Evolutionary conservation across 495 filamentous ascomycete genomes (phyloP).

Genomic region (Paragyromitra xinjiangensis): DNA sequence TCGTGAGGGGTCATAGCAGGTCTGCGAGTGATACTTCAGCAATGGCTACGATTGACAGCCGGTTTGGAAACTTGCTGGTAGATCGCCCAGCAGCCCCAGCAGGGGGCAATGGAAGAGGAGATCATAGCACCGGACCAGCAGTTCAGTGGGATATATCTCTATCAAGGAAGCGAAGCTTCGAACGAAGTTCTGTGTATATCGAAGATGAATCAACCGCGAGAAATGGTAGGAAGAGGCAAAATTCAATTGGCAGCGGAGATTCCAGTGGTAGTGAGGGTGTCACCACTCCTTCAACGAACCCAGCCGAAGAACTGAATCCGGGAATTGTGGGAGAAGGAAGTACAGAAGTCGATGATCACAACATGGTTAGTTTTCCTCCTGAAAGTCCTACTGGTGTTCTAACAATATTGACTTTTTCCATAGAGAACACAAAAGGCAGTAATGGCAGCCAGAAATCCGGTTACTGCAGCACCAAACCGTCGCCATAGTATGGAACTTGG

Average conservation of each 20-base stretch:
- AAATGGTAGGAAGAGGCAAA: slow-evolving; percentile 53
- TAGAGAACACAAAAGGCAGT: slow-evolving; percentile 43
- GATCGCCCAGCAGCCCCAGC: slow-evolving; percentile 20
- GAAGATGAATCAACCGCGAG: slow-evolving; percentile 37
- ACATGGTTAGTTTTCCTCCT: slow-evolving; percentile 39
- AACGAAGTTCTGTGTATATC: slow-evolving; percentile 49
- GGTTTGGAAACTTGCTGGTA: slow-evolving; percentile 34
- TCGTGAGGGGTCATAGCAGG: slow-evolving; percentile 37
- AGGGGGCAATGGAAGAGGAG: slow-evolving; percentile 30
- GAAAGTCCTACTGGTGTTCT: background rate
- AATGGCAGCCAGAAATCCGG: slow-evolving; percentile 32
- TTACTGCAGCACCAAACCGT: slow-evolving; percentile 34
- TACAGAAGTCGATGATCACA: slow-evolving; percentile 52
- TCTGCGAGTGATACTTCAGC: slow-evolving; percentile 41
- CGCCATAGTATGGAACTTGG: slow-evolving; percentile 47
- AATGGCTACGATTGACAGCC: slow-evolving; percentile 32
- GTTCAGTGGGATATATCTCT: slow-evolving; percentile 40
- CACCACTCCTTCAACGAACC: slow-evolving; percentile 48
- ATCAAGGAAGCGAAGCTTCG: slow-evolving; percentile 46
- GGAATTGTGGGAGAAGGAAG: slow-evolving; percentile 54
- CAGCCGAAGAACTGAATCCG: slow-evolving; percentile 49
- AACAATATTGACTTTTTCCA: slow-evolving; percentile 2
- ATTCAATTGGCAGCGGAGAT: slow-evolving; percentile 55
- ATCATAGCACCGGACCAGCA: slow-evolving; percentile 19
- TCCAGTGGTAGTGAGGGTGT: slow-evolving; percentile 54